These are phyloP conservation scores for Cercospora citrullina DNA, from an alignment of 2,329 filamentous ascomycete genomes.

Conservation along the genomic window DNA sequence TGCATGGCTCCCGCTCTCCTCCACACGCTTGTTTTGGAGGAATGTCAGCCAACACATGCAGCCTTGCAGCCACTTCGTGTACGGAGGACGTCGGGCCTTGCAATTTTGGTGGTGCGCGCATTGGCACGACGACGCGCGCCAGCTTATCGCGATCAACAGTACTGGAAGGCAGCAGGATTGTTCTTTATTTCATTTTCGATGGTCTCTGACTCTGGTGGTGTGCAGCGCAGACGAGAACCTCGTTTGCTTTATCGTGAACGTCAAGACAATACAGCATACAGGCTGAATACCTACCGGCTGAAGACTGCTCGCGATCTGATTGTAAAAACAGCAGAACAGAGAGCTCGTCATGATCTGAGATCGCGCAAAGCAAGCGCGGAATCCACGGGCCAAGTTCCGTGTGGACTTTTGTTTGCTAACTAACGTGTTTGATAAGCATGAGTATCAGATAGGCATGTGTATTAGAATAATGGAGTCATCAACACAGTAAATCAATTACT, in stretches of 20 bases:
- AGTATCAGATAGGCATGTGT: no score
- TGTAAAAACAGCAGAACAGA: not conserved
- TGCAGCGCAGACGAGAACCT: not conserved
- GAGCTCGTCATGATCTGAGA: not conserved
- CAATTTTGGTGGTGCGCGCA: not conserved
- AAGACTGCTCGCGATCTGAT: not conserved
- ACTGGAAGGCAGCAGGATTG: not conserved
- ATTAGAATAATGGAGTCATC: no score
- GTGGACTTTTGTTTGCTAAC: not conserved
- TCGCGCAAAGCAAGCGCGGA: constrained; percentile 5
- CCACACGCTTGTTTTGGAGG: not conserved
- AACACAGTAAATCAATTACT: no score
- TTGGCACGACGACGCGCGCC: not conserved
- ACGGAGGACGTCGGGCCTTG: not conserved
- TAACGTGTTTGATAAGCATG: no score
- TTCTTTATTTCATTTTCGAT: no score
- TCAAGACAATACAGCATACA: not conserved
- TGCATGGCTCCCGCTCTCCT: not conserved
- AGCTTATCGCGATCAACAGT: not conserved
- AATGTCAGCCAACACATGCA: not conserved
- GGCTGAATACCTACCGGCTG: not conserved
- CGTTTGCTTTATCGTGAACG: not conserved
- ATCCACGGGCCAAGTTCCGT: not conserved
- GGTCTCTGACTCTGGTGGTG: not conserved
- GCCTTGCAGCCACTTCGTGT: not conserved